Conservation (phyloP, 768 basidiomycete genomes). For the Boletus vinaceobasis region DNA sequence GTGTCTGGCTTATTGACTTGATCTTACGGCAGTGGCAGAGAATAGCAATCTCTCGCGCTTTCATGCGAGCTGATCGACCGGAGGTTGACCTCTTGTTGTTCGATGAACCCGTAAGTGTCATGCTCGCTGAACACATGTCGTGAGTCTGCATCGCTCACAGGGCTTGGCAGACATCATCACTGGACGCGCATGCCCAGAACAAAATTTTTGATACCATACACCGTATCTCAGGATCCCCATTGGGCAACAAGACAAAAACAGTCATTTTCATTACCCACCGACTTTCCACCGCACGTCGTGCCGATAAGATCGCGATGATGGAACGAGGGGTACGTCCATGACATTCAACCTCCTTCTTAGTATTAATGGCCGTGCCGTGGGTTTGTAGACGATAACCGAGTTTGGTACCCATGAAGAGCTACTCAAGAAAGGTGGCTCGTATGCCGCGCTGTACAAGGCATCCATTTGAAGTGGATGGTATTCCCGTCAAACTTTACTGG, state of each 20-base stretch:
- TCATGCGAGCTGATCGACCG: constrained; percentile 76
- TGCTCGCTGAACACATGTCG: constrained; percentile 1
- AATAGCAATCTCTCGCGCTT: constrained; percentile 81
- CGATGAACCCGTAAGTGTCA: constrained; percentile 70
- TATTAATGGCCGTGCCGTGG: constrained; percentile 21
- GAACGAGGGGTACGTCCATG: constrained; percentile 56
- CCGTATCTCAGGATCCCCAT: constrained; percentile 54
- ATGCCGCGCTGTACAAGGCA: constrained; percentile 67
- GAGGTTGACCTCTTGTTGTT: constrained; percentile 78
- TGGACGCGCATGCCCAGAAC: constrained; percentile 78
- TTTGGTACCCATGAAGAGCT: constrained; percentile 74
- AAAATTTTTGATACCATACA: constrained; percentile 76
- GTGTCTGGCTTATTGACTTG: constrained; percentile 5
- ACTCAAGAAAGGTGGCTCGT: constrained; percentile 54
- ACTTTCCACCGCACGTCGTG: constrained; percentile 74
- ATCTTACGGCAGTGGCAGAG: constrained; percentile 68
- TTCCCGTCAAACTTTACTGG: neutral
- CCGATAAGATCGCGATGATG: constrained; percentile 88
- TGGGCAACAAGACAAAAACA: constrained; percentile 59
- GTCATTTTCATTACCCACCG: constrained; percentile 84
- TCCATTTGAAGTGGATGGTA: constrained; percentile 45
- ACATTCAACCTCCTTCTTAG: constrained; percentile 6
- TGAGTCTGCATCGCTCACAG: neutral
- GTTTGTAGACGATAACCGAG: constrained; percentile 62
- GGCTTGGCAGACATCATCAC: constrained; percentile 61